Evolutionary conservation across 306 rosid genomes (phyloP), one percentile per base, ranked within the genome.

Genomic region (Lathyrus oleraceus): DNA sequence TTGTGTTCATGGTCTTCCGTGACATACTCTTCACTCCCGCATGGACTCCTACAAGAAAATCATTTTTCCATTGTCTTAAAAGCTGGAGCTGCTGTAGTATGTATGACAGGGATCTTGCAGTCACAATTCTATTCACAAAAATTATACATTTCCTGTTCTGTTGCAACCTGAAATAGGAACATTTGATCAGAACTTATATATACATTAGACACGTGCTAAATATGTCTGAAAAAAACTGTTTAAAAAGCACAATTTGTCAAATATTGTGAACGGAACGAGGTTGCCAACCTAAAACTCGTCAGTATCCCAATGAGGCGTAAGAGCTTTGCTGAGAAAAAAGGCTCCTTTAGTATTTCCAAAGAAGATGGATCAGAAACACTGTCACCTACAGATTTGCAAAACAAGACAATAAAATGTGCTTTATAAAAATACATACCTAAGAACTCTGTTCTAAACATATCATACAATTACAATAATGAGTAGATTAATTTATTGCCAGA

Each of bases 101-200:
- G 85, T 43, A 78, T 4, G 98, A 84, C 81, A 94, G 78, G 72
- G 91, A 88, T 76, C 96, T 86, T 9, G 97, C 98, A 43, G 85
- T 88, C 78, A 88, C 88, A 72, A 88, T 85, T 79, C 98, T 84
- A 83, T 94, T 94, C 11, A 94, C 98, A 84, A 94, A 94, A 54
- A 94, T 65, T 81, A 90, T 90, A 71, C 97, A 90, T 79, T 94
- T 94, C 91, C 79, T 88, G 75, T 81, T 71, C 71, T 80, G 83
- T 62, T 65, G 89, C 70, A 72, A 35, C 90, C 98, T 94, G 95
- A 66, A 83, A 85, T 56, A 21, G 45, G 56, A 57, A 47, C 61
- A 51, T 15, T 67, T 36, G 64, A 53, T 58, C 45, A 74, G 71
- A 58, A 67, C 38, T 21, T 49, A 67, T 44, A 54, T 36, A 75